Base-by-base conservation (phyloP, 2,329 filamentous ascomycete genomes). In the Ceratocystis papillata region DNA sequence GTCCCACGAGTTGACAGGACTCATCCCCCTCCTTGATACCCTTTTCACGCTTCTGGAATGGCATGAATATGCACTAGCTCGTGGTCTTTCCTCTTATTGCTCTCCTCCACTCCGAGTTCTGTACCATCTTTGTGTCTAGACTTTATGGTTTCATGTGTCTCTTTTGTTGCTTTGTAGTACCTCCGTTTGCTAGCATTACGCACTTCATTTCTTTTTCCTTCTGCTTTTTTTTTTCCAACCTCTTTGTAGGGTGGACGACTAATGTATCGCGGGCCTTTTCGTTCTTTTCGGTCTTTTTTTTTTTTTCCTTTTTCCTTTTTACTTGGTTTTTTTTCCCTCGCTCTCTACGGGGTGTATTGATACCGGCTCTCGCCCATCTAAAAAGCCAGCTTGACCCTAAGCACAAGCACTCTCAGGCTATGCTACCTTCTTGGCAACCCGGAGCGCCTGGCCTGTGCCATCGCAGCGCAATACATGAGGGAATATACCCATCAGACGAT, bases 11-110 rank as follows among this genome's bases (percentile, higher is more conserved):
- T 25, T 59, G 55, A 25, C 55, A 59, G 55, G 55, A 59, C 55
- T 17, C 28, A n/a, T 22, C 55, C 28, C 57, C 69, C 59, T 44
- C 37, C 62, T 67, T 68, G 67, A 70, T 69, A 66, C 65, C 60
- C 65, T 62, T 50, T 28, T 46, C 15, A 17, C 33, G 70, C 62
- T 67, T 55, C 59, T 69, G 30, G 64, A 65, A 63, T 12, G 45
- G 28, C 37, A 7, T 45, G 10, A 10, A 28, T 41, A 41, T 12
- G 12, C 53, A 33, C 25, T 6, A 15, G 25, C 55, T 45, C 30
- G 48, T 10, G 37, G 28, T 61, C 46, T 63, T 62, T n/a, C n/a
- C 48, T 67, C 20, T n/a, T 25, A 22, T 15, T 41, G 37, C 10
- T 41, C 37, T 15, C 37, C 12, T 41, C 37, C 37, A 12, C 37